phyloP scores from a whole-genome alignment of 306 rosid species.

The Hippophae gyantsensis region DNA sequence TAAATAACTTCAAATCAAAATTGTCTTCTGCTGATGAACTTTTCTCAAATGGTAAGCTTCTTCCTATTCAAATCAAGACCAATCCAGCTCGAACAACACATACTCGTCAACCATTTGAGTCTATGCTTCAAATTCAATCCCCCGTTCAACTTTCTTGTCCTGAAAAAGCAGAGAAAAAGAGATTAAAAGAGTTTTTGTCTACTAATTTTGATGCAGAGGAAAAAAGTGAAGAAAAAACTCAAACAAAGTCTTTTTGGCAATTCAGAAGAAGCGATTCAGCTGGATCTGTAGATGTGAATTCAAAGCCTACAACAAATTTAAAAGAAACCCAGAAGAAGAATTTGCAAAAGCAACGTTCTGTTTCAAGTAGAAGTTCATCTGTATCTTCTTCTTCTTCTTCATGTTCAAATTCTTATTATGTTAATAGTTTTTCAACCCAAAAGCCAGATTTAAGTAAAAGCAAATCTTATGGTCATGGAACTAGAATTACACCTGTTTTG shows the following conservation, averaged over 20 bases:
- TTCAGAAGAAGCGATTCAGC: constrained; percentile 87
- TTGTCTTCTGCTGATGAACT: constrained; percentile 86
- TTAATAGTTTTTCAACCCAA: constrained; percentile 12
- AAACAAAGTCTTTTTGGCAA: constrained; percentile 62
- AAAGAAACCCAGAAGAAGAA: constrained; percentile 41
- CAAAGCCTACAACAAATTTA: constrained; percentile 12
- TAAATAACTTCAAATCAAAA: constrained; percentile 38
- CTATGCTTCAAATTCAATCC: neutral
- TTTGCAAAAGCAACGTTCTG: constrained; percentile 65
- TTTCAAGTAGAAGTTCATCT: neutral
- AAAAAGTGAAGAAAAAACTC: constrained; percentile 39
- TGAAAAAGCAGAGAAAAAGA: constrained; percentile 47
- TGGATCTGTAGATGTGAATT: constrained; percentile 53
- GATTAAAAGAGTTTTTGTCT: constrained; percentile 70
- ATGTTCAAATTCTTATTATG: no score
- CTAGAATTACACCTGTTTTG: constrained; percentile 72
- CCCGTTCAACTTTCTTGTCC: no score
- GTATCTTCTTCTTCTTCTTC: no score
- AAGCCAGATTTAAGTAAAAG: constrained; percentile 41
- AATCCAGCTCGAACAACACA: constrained; percentile 1
- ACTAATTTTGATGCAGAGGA: constrained; percentile 32
- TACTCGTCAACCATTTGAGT: constrained; percentile 1
- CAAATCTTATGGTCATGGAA: constrained; percentile 50
- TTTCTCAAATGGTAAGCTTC: constrained; percentile 76
- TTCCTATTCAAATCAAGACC: constrained; percentile 50